A percentile compares a stretch with the other conserved stretches of the same genome.
Evolutionary conservation across 331 rosid species (phyloP).

Genomic region (Cydonia oblonga): DNA sequence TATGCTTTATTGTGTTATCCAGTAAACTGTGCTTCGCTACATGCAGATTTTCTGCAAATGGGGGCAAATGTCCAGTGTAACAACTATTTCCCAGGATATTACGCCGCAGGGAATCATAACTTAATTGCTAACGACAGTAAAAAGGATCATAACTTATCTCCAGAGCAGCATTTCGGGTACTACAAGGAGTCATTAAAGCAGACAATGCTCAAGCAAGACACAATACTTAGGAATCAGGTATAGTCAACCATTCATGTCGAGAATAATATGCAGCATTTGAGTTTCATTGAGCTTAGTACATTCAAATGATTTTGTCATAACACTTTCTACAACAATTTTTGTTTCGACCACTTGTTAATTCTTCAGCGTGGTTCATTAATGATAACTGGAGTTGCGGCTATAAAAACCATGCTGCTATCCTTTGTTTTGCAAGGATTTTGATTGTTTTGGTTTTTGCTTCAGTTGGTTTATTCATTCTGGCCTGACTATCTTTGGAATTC

Average conservation of each 20-base stretch:
- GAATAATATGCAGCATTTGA: background rate
- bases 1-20: background rate
- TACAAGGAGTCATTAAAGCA: slow-evolving; percentile 53
- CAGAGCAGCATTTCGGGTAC: slow-evolving; percentile 17
- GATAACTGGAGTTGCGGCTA: background rate
- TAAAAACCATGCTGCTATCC: background rate
- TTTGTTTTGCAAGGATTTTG: background rate
- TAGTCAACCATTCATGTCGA: background rate
- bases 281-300: background rate
- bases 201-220: slow-evolving; percentile 64
- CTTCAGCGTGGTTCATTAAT: background rate
- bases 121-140: slow-evolving; percentile 27
- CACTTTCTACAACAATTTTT: background rate
- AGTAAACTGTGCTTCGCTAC: slow-evolving; percentile 7
- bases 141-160: slow-evolving; percentile 8
- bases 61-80: slow-evolving; percentile 34
- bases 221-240: slow-evolving; percentile 66
- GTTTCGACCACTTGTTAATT: background rate
- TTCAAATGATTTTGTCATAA: background rate
- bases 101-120: slow-evolving; percentile 20
- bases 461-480: background rate
- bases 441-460: background rate
- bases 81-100: slow-evolving; percentile 26
- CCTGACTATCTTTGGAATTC: background rate
- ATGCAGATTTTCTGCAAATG: slow-evolving; percentile 34